These are phyloP conservation scores for Aspergillus nomiae DNA, from an alignment of 2,329 filamentous ascomycete species.

Conservation along the genomic window DNA sequence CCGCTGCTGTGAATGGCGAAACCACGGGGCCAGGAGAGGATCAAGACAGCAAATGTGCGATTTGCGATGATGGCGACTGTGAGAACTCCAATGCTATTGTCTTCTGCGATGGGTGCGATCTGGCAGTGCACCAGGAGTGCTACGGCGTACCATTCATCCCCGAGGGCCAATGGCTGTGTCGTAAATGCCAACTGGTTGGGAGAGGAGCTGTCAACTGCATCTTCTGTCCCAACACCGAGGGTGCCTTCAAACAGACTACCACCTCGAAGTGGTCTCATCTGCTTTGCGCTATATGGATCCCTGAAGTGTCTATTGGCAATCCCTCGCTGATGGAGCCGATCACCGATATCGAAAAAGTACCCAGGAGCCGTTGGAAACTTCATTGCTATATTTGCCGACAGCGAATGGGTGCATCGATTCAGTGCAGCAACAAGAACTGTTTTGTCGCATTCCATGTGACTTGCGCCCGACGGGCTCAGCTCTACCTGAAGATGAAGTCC, in stretches of 20 bases:
- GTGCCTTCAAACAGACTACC: constrained; percentile 97
- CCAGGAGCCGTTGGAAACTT: constrained; percentile 89
- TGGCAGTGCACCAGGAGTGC: constrained; percentile 97
- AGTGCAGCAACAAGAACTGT: constrained; percentile 96
- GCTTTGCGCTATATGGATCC: constrained; percentile 97
- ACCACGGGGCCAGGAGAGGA: constrained; percentile 79
- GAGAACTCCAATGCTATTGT: constrained; percentile 99
- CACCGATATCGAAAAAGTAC: constrained; percentile 96
- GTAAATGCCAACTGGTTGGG: constrained; percentile 94
- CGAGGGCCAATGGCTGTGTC: constrained; percentile 96
- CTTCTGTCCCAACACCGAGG: constrained; percentile 96
- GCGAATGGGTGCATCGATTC: constrained; percentile 96
- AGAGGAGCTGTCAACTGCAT: constrained; percentile 93
- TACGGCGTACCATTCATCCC: constrained; percentile 99
- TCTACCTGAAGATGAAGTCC: constrained; percentile 97
- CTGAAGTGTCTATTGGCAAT: constrained; percentile 92
- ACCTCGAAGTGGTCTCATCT: constrained; percentile 96
- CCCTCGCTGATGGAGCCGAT: constrained; percentile 98
- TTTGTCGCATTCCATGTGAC: constrained; percentile 98
- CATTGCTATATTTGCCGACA: constrained; percentile 96
- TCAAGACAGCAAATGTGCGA: constrained; percentile 94
- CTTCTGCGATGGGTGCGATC: constrained; percentile 96
- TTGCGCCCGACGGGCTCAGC: constrained; percentile 81
- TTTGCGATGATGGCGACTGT: constrained; percentile 98
- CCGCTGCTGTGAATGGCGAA: constrained; percentile 93